Base-by-base conservation (phyloP, 31 red algal genomes). In the Bonnemaisonia californica region DNA sequence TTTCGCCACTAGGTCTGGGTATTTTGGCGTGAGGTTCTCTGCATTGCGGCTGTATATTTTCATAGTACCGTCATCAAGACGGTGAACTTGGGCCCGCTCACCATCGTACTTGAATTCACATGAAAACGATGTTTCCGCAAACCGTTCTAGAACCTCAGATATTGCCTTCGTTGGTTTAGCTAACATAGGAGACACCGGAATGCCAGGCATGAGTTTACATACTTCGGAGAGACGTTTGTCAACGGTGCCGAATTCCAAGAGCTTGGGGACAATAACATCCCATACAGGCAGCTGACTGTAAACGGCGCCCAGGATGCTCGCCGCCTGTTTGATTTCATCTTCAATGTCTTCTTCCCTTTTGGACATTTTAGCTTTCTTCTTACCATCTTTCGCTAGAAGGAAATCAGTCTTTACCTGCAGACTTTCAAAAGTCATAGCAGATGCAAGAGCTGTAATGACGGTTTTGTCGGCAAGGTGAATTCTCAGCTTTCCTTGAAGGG, bases 91-190 rank as follows among this genome's bases (percentile, higher is more conserved):
- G 1, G 97, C 97, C 16, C 97, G 87, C 79, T 96, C 94, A 3
- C 97, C 97, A 67, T 99, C 97, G 68, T 99, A 99, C 78, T 99
- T 99, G 93, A 81, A 99, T 61, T 99, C 97, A 48, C 97, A 96
- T 45, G 94, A 91, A 45, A 99, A 99, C 0, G 55, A 77, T 22
- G 58, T 56, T 36, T 87, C 86, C 3, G 76, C 76, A 57, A 99
- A 96, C 18, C 74, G 76, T 31, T 94, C 91, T 35, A 99, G 66
- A n/a, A 99, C 93, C 51, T 96, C 94, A 21, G 84, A 79, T 34
- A 98, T 87, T 1, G 86, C 87, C 48, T 94, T 95, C 7, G 91
- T 94, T 11, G 97, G 97, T 68, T 96, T 99, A 66, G 97, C 97
- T 33, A 99, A 73, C 97, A 99, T 99, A 1, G 97, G 97, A 2